A percentile compares a stretch with the other conserved stretches of the same genome.
These are phyloP conservation scores for Globisporangium uncinulatum DNA, from an alignment of 352 stramenopile species.

Conservation along the genomic window DNA sequence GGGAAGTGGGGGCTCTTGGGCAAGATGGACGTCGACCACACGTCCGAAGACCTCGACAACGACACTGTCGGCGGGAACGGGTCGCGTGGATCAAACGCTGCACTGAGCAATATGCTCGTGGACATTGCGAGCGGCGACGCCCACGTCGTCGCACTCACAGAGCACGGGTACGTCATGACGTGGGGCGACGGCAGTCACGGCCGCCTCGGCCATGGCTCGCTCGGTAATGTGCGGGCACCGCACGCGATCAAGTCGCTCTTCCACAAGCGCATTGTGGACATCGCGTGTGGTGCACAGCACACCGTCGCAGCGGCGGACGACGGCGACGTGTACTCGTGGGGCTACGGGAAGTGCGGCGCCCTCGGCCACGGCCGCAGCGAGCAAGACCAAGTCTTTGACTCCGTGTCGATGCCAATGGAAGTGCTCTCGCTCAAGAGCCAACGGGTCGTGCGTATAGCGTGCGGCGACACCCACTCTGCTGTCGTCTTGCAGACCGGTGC, in stretches of 20 bases:
- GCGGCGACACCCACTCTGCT: slow-evolving; percentile 57
- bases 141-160: slow-evolving; percentile 54
- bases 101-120: slow-evolving; percentile 48
- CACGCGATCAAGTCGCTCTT: slow-evolving; percentile 35
- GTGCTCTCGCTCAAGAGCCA: slow-evolving; percentile 35
- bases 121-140: slow-evolving; percentile 54
- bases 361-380: slow-evolving; percentile 44
- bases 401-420: slow-evolving; percentile 39
- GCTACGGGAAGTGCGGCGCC: slow-evolving; percentile 41
- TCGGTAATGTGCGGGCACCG: slow-evolving; percentile 8
- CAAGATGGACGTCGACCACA: slow-evolving; percentile 15
- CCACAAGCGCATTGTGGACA: slow-evolving; percentile 52
- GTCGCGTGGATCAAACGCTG: slow-evolving; percentile 18
- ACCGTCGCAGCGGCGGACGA: slow-evolving; percentile 56
- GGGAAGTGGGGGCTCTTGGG: slow-evolving; percentile 31
- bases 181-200: slow-evolving; percentile 53
- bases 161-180: slow-evolving; percentile 70
- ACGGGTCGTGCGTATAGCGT: slow-evolving; percentile 37
- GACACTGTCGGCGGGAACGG: slow-evolving; percentile 1
- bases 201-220: slow-evolving; percentile 23
- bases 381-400: slow-evolving; percentile 26
- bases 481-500: slow-evolving; percentile 33
- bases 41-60: background rate
- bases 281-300: slow-evolving; percentile 60
- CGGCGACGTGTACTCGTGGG: slow-evolving; percentile 64